Evolutionary conservation across 768 basidiomycete genomes (phyloP), one percentile per base, ranked within the genome.

Genomic region (Paxillus rubicundulus): DNA sequence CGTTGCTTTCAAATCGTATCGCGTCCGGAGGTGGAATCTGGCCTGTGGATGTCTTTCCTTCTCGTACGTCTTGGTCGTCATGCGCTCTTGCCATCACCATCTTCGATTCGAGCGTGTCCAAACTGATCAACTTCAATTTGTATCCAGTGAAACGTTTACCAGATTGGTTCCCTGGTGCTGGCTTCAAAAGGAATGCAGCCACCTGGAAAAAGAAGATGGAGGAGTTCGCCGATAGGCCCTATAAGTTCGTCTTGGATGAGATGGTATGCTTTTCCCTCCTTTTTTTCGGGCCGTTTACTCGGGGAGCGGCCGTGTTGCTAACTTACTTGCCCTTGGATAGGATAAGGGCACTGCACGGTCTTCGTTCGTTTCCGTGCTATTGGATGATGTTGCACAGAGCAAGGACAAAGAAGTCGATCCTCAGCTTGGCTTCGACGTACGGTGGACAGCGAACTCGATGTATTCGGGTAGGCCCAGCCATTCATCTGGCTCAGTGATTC

Each of bases 361-460:
- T 3, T 78, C 74, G 9, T 77, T 77, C 46, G 72, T 72, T 21
- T 74, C 74, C 2, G 82, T 78, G 9, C 70, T 88, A 17, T 72
- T 89, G 13, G 82, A 84, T 17, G 30, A 30, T 4, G 47, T 53
- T 21, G 14, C n/a, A 14, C 27, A 43, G 3, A 20, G 2, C 36
- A 56, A 55, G 36, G 30, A 47, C 17, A 51, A 37, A 34, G 32
- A 12, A 27, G 45, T 54, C 1, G 67, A 67, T 43, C 17, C 41
- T 12, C 64, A 68, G 49, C 79, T 77, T 41, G 84, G 87, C 59
- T 82, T 82, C 55, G 87, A 90, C 58, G 72, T 89, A 42, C 84
- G 86, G 53, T 87, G 87, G 86, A 82, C 85, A 1, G 88, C 89
- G n/a, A 89, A 89, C 65, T 89, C 87, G 28, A 88, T 90, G 85